Evolutionary conservation across 1,284 basidiomycete species (phyloP), one percentile per base, ranked within the genome.

Genomic region (Cryptococcus amylolentus): DNA sequence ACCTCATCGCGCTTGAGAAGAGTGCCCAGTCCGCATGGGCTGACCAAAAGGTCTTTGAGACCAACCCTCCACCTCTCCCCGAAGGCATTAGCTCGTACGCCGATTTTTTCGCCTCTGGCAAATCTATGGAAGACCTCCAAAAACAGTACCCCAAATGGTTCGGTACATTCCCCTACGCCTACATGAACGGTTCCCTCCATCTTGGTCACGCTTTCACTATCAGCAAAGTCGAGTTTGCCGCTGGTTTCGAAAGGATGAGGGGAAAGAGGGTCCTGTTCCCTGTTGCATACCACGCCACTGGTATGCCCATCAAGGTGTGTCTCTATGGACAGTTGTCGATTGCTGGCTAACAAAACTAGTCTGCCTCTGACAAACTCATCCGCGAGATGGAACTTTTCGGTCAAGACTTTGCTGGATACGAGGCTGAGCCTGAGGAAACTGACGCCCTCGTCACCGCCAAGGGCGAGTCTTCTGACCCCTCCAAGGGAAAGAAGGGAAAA

Each of bases 161-260:
- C 71, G 94, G 93, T 55, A 97, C 87, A 76, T 94, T 89, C 77
- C 92, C 95, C 28, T 95, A 83, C 79, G 89, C 92, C 2, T 99
- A 99, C 83, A 98, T 98, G 92, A 99, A 99, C 76, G 96, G 96
- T 50, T 89, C 88, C 62, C 83, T 98, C 66, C 96, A 99, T 78
- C 83, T 98, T 38, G 96, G 96, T 43, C 96, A 99, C 79, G 95
- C 90, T 0, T 99, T 99, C 79, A 95, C 94, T 43, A 91, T 98
- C 77, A 94, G 91, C 60, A 99, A 99, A 81, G 88, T 98, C 75
- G 96, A 99, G 77, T 99, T 98, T 70, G 87, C 88, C 2, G 88
- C 94, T 42, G 96, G 96, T 23, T 98, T 90, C 77, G 88, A 99
- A 79, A 83, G 95, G 52, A 89, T 99, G 89, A 78, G 92, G 64